These are phyloP conservation scores for Cyberlindnera euphorbiiphila DNA, from an alignment of 805 yeast species.

Conservation along the genomic window DNA sequence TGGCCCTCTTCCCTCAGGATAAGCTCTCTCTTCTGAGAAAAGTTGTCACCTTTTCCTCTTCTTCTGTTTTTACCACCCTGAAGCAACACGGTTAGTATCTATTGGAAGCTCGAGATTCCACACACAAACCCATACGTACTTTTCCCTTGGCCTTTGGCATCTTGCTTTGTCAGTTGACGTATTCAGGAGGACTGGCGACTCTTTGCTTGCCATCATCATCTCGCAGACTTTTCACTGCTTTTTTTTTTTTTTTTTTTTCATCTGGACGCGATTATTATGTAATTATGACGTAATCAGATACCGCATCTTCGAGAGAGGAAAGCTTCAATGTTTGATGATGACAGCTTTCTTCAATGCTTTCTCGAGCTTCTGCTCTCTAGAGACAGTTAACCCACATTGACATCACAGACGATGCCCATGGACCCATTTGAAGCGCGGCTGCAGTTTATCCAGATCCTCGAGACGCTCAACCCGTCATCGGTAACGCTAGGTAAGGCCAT, in stretches of 20 bases:
- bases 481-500: conserved; percentile 36
- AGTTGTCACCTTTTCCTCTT: conserved; percentile 96
- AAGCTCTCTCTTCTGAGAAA: conserved; percentile 90
- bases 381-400: too few relatives aligned
- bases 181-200: too few relatives aligned
- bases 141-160: conserved; percentile 78
- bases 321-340: too few relatives aligned
- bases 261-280: neutral
- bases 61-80: conserved; percentile 85
- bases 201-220: too few relatives aligned
- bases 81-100: conserved; percentile 24
- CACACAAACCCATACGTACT: conserved; percentile 14
- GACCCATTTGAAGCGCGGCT: conserved; percentile 86
- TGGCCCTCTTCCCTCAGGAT: conserved; percentile 92
- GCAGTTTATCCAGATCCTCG: conserved; percentile 65
- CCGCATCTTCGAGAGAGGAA: too few relatives aligned
- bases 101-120: neutral
- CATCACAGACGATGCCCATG: too few relatives aligned
- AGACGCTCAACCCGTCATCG: conserved; percentile 60
- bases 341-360: too few relatives aligned
- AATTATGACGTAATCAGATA: conserved; percentile 2
- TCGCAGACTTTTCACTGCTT: conserved; percentile 13
- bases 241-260: conserved; percentile 3
- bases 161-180: too few relatives aligned
- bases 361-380: too few relatives aligned